Conservation (phyloP, 306 rosid species). For the Lathyrus sativus region DNA sequence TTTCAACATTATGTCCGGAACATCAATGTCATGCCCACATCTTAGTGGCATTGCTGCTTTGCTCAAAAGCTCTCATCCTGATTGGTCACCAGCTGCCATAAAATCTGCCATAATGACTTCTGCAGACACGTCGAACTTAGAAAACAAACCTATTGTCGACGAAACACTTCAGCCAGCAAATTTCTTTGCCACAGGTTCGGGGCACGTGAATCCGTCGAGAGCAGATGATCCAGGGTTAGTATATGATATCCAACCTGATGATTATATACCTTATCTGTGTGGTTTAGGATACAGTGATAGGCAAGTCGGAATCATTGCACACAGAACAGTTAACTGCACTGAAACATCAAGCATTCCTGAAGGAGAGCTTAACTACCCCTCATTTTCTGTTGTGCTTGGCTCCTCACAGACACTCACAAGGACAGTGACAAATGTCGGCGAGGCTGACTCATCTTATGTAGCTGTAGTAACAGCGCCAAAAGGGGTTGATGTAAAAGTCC, state of each 20-base stretch:
- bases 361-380: constrained; percentile 78
- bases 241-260: constrained; percentile 66
- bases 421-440: constrained; percentile 78
- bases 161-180: constrained; percentile 60
- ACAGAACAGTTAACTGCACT: constrained; percentile 50
- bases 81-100: constrained; percentile 80
- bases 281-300: constrained; percentile 60
- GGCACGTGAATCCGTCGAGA: constrained; percentile 74
- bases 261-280: constrained; percentile 72
- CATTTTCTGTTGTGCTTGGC: constrained; percentile 59
- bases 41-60: constrained; percentile 79
- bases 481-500: constrained; percentile 57
- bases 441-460: constrained; percentile 48
- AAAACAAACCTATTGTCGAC: constrained; percentile 48
- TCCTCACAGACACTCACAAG: constrained; percentile 64
- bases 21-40: constrained; percentile 89
- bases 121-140: constrained; percentile 42
- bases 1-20: constrained; percentile 72
- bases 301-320: constrained; percentile 54
- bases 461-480: constrained; percentile 50
- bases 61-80: constrained; percentile 74
- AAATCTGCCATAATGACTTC: constrained; percentile 83
- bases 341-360: constrained; percentile 59
- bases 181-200: constrained; percentile 68
- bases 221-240: constrained; percentile 74